A percentile compares a stretch with the other conserved stretches of the same genome.
Evolutionary conservation across 495 filamentous ascomycete species (phyloP).

Genomic region (Aspergillus avenaceus): DNA sequence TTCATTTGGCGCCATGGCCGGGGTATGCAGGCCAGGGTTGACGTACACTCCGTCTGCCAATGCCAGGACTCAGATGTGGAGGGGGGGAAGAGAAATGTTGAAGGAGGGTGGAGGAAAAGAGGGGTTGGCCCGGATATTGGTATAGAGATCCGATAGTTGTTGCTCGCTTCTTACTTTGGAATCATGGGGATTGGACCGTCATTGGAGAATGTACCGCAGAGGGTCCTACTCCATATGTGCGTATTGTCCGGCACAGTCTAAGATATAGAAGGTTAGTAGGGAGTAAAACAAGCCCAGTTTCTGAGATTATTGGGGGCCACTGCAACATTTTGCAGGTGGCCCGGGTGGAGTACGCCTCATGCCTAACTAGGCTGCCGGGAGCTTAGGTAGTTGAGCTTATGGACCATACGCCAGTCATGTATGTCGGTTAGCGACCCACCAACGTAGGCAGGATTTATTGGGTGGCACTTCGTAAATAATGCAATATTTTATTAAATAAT

Average conservation of each 20-base stretch:
- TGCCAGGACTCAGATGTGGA: conserved; percentile 5
- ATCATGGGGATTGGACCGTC: conserved; percentile 2
- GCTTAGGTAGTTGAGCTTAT: conserved; percentile 26
- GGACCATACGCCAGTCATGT: conserved; percentile 21
- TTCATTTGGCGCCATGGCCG: conserved; percentile 11
- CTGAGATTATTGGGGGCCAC: conserved; percentile 14
- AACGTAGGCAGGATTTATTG: conserved; percentile 19
- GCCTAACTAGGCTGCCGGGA: conserved; percentile 24
- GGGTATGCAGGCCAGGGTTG: conserved; percentile 19
- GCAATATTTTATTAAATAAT: conserved; percentile 9
- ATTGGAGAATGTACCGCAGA: conserved; percentile 13
- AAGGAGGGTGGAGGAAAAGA: conserved; percentile 6
- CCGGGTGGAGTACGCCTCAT: conserved; percentile 20
- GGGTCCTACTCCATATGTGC: conserved; percentile 18
- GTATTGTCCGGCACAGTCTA: conserved; percentile 13
- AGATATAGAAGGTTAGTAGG: conserved; percentile 6
- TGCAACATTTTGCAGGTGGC: conserved; percentile 20
- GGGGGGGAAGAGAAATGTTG: conserved; percentile 1
- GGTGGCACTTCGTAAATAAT: conserved; percentile 14
- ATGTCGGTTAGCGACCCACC: conserved; percentile 17
- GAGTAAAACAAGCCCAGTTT: conserved; percentile 1
- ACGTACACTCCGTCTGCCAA: conserved; percentile 5
- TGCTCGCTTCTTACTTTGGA: conserved; percentile 1
- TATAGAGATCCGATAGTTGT: conserved; percentile 6
- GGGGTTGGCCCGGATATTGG: conserved; percentile 4